Evolutionary conservation across 2,329 filamentous ascomycete genomes (phyloP), one percentile per base, ranked within the genome.

Genomic region (Diaporthe vaccinii): DNA sequence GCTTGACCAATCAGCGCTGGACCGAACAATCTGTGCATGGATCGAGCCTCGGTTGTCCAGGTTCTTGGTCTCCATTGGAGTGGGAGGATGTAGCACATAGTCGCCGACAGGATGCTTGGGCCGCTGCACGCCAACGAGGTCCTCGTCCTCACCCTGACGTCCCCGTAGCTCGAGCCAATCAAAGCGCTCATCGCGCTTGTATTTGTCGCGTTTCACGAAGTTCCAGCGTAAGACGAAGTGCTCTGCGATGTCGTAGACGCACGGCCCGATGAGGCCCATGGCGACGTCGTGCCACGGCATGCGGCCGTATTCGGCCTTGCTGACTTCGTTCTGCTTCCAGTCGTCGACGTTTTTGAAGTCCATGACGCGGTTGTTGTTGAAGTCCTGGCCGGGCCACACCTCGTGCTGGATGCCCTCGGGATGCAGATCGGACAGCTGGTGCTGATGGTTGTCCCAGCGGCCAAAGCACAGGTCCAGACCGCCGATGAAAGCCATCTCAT

Each of bases 261-360:
- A 94, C 25, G 96, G 95, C 0, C 97, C 96, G 75, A 97, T 90
- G n/a, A 98, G 79, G 17, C 93, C 95, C 94, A 98, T 97, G 14
- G 94, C 90, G 4, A 98, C 95, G 82, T 99, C 97, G 82, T 98
- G 96, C 97, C 97, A 99, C 0, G 96, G 96, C 97, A 99, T 98
- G 41, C 97, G 93, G 10, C 96, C 96, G 80, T 93, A 97, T 67
- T 98, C 95, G 4, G 93, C 92, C 84, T 98, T 98, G 83, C 92
- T 95, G 22, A 98, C 87, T 82, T 98, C 95, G 78, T 99, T 98
- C 68, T 93, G 91, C 83, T 97, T 95, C 96, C 96, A 98, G 81
- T 98, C 93, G 41, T 94, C 84, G 1, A 98, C 97, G 44, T 93
- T 93, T 79, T 98, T 90, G 82, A 98, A 99, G 81, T 99, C 97